Evolutionary conservation across 805 yeast species (phyloP), one percentile per base, ranked within the genome.

Genomic region (Schwanniomyces pseudopolymorphus): DNA sequence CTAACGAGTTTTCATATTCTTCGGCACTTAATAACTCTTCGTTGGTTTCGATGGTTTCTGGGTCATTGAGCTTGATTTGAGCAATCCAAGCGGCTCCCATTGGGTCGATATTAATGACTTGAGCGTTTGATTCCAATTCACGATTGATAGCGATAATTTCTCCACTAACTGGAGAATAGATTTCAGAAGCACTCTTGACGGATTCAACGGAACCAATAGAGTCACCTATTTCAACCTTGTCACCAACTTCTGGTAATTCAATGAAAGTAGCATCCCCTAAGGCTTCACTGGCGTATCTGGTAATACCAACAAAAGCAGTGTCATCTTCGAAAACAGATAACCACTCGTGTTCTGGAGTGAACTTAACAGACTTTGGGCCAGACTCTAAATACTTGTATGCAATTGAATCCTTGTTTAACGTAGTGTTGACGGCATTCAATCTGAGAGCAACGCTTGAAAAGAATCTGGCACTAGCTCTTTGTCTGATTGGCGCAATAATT

Each of bases 331-430:
- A 95, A 46, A 83, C 76, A 3, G 96, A 91, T 46, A 94, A 69
- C 97, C 97, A 92, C 73, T 92, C 99, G 74, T 92, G 99, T 62
- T 94, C 96, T 44, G 75, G 69, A 9, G 98, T 89, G 78, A 80
- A 91, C 69, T 79, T 83, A 50, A 84, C 77, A 13, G 67, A 61
- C 48, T 66, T 60, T 38, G 84, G 84, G 14, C 77, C 75, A 21
- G 61, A 59, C 41, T 60, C 54, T 50, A 61, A 52, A 59, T 72
- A 72, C 57, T 71, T 70, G 62, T 60, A 68, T 24, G 63, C 74
- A 48, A 57, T 63, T 8, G 75, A 69, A 17, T 66, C 67, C 31
- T 64, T 66, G 62, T 64, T 70, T 52, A 72, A 56, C 53, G 58
- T 64, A 56, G 61, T 68, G 60, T 56, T 61, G 49, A 55, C 58